These are phyloP conservation scores for Persicaria tinctoria DNA, from an alignment of 148 eudicot genomes.

Conservation along the genomic window DNA sequence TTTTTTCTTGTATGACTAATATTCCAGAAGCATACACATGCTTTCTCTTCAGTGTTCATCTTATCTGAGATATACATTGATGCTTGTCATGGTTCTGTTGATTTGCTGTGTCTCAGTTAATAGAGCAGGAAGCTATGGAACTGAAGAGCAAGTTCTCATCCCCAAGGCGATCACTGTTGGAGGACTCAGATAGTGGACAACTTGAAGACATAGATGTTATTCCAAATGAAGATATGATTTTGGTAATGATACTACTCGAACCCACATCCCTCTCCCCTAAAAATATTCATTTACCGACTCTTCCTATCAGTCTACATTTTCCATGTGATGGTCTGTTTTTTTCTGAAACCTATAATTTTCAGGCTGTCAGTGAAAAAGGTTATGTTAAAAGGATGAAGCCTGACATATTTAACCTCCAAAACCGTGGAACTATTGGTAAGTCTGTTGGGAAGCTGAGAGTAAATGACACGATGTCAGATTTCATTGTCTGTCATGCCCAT, in stretches of 20 bases:
- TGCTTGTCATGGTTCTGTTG: slow-evolving; percentile 3
- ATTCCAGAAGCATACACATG: not conserved
- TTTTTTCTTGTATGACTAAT: not conserved
- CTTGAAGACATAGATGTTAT: slow-evolving; percentile 93
- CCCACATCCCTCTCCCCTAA: not conserved
- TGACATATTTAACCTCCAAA: slow-evolving; percentile 73
- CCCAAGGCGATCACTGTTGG: slow-evolving; percentile 77
- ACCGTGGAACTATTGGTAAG: slow-evolving; percentile 93
- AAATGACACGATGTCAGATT: slow-evolving; percentile 92
- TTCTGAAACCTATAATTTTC: slow-evolving; percentile 16
- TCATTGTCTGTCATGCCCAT: slow-evolving; percentile 85
- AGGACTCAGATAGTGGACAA: slow-evolving; percentile 69
- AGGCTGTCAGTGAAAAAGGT: slow-evolving; percentile 97
- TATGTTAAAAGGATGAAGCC: slow-evolving; percentile 96
- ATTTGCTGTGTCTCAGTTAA: slow-evolving; percentile 36
- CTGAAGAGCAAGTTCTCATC: slow-evolving; percentile 78
- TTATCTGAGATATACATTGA: not conserved
- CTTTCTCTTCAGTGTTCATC: not conserved
- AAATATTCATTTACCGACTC: not conserved
- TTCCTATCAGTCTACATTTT: not conserved
- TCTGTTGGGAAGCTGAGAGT: slow-evolving; percentile 94
- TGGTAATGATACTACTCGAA: slow-evolving; percentile 37
- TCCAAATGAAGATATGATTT: slow-evolving; percentile 90
- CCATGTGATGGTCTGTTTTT: not conserved
- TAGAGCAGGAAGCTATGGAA: slow-evolving; percentile 91